Conservation (phyloP, 179 eudicot genomes). For the Beta macrorhiza region DNA sequence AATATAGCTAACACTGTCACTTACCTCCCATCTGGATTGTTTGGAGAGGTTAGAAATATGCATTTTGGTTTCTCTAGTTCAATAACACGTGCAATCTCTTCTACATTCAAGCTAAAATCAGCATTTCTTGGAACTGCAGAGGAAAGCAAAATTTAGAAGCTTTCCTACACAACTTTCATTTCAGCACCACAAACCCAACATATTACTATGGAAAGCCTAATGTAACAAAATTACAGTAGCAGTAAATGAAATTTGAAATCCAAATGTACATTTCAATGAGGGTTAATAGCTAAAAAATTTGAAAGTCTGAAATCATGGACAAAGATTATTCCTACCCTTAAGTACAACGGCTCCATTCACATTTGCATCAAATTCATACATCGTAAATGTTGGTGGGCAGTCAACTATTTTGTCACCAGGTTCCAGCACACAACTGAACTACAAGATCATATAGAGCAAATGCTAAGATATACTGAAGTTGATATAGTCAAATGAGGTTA, state of each 20-base stretch:
- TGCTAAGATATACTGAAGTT: slow-evolving; percentile 16
- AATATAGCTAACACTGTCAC: slow-evolving; percentile 10
- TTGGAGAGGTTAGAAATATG: slow-evolving; percentile 93
- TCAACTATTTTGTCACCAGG: slow-evolving; percentile 95
- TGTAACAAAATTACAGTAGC: background rate
- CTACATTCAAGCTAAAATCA: slow-evolving; percentile 86
- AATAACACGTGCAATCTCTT: slow-evolving; percentile 56
- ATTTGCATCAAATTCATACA: slow-evolving; percentile 98
- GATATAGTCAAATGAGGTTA: background rate
- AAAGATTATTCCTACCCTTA: slow-evolving; percentile 54
- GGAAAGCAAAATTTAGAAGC: slow-evolving; percentile 15
- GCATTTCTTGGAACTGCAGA: slow-evolving; percentile 72
- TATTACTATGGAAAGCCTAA: background rate
- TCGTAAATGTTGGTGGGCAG: slow-evolving; percentile 98
- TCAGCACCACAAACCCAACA: background rate
- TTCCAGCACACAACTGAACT: slow-evolving; percentile 88
- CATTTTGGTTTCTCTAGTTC: slow-evolving; percentile 84
- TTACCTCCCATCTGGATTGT: slow-evolving; percentile 99
- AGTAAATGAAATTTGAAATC: background rate
- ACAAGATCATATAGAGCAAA: slow-evolving; percentile 28
- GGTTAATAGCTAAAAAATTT: slow-evolving; percentile 27
- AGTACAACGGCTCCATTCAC: slow-evolving; percentile 82
- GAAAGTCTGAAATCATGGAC: slow-evolving; percentile 8
- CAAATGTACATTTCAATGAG: background rate
- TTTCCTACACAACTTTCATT: background rate